Evolutionary conservation across 2,329 filamentous ascomycete species (phyloP).

Genomic region (Fusarium sp.): DNA sequence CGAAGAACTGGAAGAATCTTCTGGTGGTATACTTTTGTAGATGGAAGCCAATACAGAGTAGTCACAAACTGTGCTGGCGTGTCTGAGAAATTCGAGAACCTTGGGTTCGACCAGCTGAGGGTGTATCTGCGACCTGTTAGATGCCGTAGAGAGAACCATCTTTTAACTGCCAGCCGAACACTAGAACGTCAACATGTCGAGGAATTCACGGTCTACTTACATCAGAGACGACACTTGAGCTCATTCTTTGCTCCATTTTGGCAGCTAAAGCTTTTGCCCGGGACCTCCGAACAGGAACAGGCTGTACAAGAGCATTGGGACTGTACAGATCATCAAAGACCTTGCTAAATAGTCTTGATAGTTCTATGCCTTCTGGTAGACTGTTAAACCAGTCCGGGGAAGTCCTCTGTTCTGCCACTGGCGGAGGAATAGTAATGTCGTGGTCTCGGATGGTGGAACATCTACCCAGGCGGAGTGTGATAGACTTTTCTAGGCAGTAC

Average conservation of each 20-base stretch:
- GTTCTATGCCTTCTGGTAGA: background rate
- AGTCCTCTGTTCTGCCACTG: background rate
- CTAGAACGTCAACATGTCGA: background rate
- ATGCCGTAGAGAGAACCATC: too few relatives aligned
- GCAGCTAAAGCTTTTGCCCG: background rate
- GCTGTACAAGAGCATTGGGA: background rate
- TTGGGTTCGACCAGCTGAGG: background rate
- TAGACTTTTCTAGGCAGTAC: background rate
- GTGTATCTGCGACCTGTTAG: background rate
- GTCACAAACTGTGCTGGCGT: background rate
- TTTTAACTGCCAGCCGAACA: background rate
- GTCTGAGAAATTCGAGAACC: background rate
- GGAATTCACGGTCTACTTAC: background rate
- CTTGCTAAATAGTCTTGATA: background rate
- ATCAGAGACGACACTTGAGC: background rate
- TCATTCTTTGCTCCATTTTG: background rate
- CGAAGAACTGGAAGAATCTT: background rate
- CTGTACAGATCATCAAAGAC: background rate
- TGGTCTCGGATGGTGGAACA: background rate
- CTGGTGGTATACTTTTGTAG: background rate
- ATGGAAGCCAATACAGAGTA: background rate
- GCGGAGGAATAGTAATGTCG: background rate
- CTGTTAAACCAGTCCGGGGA: background rate
- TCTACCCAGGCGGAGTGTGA: background rate
- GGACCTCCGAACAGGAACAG: background rate